A percentile compares a stretch with the other conserved stretches of the same genome.
Evolutionary conservation across 805 yeast genomes (phyloP).

Genomic region (Candida tibetensis): DNA sequence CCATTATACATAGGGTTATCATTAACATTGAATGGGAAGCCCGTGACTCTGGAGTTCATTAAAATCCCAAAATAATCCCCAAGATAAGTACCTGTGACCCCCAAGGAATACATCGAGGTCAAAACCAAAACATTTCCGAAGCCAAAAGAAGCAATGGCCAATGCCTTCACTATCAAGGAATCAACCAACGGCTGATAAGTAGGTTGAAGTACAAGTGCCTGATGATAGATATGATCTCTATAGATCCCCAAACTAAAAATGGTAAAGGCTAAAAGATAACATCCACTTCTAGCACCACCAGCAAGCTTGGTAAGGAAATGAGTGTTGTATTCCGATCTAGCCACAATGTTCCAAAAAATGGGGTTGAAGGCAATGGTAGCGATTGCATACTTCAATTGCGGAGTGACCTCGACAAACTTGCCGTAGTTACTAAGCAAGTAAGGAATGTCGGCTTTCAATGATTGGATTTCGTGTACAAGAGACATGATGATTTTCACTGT

Average conservation of each 20-base stretch:
- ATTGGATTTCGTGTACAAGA: slow-evolving; percentile 8
- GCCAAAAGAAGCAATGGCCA: slow-evolving; percentile 56
- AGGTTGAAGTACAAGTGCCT: slow-evolving; percentile 71
- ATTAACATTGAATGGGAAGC: slow-evolving; percentile 88
- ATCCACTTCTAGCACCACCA: slow-evolving; percentile 69
- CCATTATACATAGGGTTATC: slow-evolving; percentile 98
- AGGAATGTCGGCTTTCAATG: slow-evolving; percentile 15
- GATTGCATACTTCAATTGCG: slow-evolving; percentile 41
- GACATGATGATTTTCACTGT: too few species aligned
- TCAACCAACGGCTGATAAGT: slow-evolving; percentile 52
- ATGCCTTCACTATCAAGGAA: slow-evolving; percentile 34
- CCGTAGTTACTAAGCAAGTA: slow-evolving; percentile 17
- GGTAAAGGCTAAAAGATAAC: slow-evolving; percentile 77
- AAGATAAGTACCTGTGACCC: slow-evolving; percentile 92
- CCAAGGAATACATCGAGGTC: slow-evolving; percentile 86
- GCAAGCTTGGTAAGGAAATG: slow-evolving; percentile 72
- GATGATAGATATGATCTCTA: slow-evolving; percentile 73
- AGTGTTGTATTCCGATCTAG: slow-evolving; percentile 79
- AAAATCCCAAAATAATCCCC: slow-evolving; percentile 97
- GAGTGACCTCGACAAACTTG: slow-evolving; percentile 21
- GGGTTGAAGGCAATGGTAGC: slow-evolving; percentile 86
- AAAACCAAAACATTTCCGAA: slow-evolving; percentile 79
- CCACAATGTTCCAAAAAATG: slow-evolving; percentile 90
- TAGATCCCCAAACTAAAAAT: slow-evolving; percentile 83
- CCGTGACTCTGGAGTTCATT: slow-evolving; percentile 84